These are phyloP conservation scores for Cytospora mali DNA, from an alignment of 2,329 filamentous ascomycete species.

Conservation along the genomic window DNA sequence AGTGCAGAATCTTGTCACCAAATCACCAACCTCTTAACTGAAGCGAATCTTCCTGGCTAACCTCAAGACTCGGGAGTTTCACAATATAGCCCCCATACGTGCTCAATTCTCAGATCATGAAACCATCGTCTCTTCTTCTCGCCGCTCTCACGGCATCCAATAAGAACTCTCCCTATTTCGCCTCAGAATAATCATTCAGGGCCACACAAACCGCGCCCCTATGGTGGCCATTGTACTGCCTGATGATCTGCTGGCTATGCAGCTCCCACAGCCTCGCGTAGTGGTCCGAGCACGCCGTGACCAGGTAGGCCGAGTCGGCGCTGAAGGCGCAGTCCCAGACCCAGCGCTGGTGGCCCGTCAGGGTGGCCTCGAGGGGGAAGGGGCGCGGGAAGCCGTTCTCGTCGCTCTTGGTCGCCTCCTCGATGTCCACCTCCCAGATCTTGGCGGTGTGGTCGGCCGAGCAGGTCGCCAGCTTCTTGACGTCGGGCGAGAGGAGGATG, in stretches of 20 bases:
- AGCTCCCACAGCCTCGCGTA: constrained; percentile 93
- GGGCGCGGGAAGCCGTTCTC: constrained; percentile 50
- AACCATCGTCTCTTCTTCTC: neutral
- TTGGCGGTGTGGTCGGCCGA: constrained; percentile 91
- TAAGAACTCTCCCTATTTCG: constrained; percentile 40
- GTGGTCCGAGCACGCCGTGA: constrained; percentile 91
- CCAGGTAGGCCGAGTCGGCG: constrained; percentile 88
- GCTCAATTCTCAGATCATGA: neutral
- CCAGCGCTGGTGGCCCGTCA: constrained; percentile 91
- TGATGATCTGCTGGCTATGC: constrained; percentile 81
- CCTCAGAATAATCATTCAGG: constrained; percentile 79
- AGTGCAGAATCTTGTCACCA: neutral
- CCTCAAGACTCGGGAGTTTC: neutral
- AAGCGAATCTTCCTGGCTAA: neutral
- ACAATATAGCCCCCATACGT: neutral
- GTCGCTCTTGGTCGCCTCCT: constrained; percentile 43
- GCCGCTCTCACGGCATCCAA: constrained; percentile 6
- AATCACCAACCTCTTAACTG: neutral
- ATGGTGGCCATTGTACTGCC: constrained; percentile 95
- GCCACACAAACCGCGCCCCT: constrained; percentile 90
- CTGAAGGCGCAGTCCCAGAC: constrained; percentile 98
- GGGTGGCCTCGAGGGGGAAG: constrained; percentile 81
- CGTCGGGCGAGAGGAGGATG: constrained; percentile 87
- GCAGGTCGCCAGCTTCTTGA: constrained; percentile 92
- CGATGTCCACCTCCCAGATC: constrained; percentile 92